Conservation (phyloP, 2,329 filamentous ascomycete species). For the Lachnellula occidentalis region DNA sequence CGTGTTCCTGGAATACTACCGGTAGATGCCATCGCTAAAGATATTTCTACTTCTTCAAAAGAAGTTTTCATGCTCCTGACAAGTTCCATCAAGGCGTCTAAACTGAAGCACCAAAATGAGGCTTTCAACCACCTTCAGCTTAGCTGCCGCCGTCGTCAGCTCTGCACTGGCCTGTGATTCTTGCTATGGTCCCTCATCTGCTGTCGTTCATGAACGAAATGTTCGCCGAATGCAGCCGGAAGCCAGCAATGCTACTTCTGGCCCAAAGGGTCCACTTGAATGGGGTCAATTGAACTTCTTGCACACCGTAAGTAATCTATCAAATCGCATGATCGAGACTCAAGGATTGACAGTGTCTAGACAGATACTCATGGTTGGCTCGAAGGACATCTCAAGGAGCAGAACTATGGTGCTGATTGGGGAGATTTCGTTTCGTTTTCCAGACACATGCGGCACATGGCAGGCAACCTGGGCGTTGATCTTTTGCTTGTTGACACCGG, state of each 20-base stretch:
- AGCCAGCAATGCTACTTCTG: constrained; percentile 37
- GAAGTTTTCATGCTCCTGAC: background rate
- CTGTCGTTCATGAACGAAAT: constrained; percentile 41
- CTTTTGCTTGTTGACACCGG: constrained; percentile 85
- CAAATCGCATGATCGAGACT: background rate
- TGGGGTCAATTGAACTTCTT: constrained; percentile 28
- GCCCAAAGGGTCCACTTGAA: constrained; percentile 33
- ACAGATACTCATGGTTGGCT: constrained; percentile 63
- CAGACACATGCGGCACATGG: constrained; percentile 69
- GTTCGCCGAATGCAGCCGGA: constrained; percentile 46
- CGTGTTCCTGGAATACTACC: background rate
- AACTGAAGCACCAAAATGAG: constrained; percentile 12
- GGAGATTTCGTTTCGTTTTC: constrained; percentile 94
- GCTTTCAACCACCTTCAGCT: constrained; percentile 7
- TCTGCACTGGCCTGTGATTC: constrained; percentile 34
- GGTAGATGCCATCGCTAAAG: background rate
- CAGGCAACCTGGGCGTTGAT: constrained; percentile 73
- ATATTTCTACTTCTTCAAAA: background rate
- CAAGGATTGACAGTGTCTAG: constrained; percentile 4
- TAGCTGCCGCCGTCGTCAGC: constrained; percentile 20
- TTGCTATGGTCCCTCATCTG: constrained; percentile 39
- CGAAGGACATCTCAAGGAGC: constrained; percentile 85
- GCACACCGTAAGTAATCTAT: constrained; percentile 20
- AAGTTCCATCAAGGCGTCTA: background rate
- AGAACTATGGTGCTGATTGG: constrained; percentile 90